phyloP scores from a whole-genome alignment of 2,329 filamentous ascomycete species.

The Boeremia lycopersici region DNA sequence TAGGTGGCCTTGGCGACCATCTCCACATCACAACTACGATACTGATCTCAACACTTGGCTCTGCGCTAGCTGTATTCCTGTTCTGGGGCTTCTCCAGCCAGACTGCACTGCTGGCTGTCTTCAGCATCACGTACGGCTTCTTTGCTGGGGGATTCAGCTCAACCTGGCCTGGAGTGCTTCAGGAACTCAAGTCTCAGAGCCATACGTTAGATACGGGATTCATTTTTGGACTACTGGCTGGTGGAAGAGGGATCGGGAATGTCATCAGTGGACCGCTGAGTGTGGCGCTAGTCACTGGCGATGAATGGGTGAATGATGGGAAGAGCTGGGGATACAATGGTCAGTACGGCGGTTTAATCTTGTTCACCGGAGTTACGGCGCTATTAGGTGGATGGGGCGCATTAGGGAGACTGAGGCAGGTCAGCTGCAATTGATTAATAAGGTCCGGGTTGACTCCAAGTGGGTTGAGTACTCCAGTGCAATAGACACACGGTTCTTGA shows the following conservation, averaged over 20 bases:
- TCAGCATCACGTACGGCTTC: conserved; percentile 43
- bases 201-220: conserved; percentile 49
- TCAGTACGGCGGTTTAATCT: conserved; percentile 48
- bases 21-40: conserved; percentile 50
- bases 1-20: conserved; percentile 50
- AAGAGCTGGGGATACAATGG: conserved; percentile 44
- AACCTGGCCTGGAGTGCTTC: conserved; percentile 33
- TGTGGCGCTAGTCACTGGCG: conserved; percentile 46
- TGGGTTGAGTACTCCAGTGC: too few relatives aligned
- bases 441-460: too few relatives aligned
- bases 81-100: conserved; percentile 54
- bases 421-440: neutral
- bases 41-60: conserved; percentile 48
- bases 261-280: conserved; percentile 58
- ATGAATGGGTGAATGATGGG: conserved; percentile 16
- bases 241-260: conserved; percentile 57
- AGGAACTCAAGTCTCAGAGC: conserved; percentile 34
- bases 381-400: conserved; percentile 21
- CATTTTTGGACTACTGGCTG: conserved; percentile 53
- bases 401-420: conserved; percentile 4
- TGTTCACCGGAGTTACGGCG: conserved; percentile 49
- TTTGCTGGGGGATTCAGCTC: conserved; percentile 37
- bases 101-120: conserved; percentile 39
- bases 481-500: neutral
- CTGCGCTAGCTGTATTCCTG: conserved; percentile 49